Evolutionary conservation across 768 basidiomycete genomes (phyloP), one percentile per base, ranked within the genome.

Genomic region (Ephemerocybe angulata): DNA sequence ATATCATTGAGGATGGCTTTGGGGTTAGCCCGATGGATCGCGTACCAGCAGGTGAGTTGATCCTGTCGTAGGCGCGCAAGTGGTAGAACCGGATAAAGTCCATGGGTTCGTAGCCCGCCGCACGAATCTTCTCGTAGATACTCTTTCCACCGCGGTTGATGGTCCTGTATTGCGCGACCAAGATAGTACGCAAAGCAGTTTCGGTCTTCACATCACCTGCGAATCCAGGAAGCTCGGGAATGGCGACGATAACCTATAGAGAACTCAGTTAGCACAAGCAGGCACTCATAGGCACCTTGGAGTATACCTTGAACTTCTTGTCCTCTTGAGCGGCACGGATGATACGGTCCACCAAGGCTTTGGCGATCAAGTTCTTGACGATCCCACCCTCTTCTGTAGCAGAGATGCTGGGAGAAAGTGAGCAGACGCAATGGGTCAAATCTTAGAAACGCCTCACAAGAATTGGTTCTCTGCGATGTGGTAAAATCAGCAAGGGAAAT

Each of bases 41-140:
- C 80, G 63, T 57, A 85, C 86, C 71, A 58, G 73, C 67, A 1
- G 90, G 88, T 0, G 87, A 86, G 63, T 93, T 94, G 64, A 95
- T 90, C 24, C 94, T 78, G 65, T 98, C 95, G 66, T 95, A 99
- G 1, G 87, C 76, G 28, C 97, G 82, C 24, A 99, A 78, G 71
- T 98, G 93, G 73, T 90, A 98, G 78, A 97, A 93, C 11, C 86
- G 81, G 61, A 97, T 89, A 66, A 88, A 94, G 54, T 94, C 86
- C 72, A 75, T 63, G n/a, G 90, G 90, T 30, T 93, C 88, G 60
- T 76, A 87, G 3, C 90, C 89, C 19, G 81, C 88, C 60, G 79
- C 83, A 31, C 86, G 80, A 27, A 95, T 76, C 65, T 85, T 80
- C 62, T 94, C 92, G 60, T 92, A 93, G 61, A 95, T 93, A 56